phyloP scores from a whole-genome alignment of 352 stramenopile species.

The Phytophthora ramorum region DNA sequence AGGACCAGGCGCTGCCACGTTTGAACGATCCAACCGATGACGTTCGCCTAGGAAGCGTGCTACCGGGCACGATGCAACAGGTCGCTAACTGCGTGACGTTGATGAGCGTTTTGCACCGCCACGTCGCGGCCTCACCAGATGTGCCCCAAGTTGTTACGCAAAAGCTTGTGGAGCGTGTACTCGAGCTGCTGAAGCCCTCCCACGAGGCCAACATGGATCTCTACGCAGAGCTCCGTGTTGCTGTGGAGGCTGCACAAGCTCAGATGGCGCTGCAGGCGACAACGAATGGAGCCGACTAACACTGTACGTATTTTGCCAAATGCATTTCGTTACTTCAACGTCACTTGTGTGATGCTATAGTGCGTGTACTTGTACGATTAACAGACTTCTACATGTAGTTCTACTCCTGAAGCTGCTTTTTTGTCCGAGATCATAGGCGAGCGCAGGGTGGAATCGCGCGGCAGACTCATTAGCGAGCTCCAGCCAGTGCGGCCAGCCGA shows the following conservation, averaged over 20 bases:
- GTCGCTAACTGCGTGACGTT: conserved; percentile 64
- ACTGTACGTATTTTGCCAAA: neutral
- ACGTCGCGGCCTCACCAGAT: conserved; percentile 26
- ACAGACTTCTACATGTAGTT: conserved; percentile 8
- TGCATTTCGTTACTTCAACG: neutral
- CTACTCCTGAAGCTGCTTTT: conserved; percentile 47
- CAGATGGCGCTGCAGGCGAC: conserved; percentile 34
- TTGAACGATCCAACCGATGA: conserved; percentile 5
- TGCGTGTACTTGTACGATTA: conserved; percentile 24
- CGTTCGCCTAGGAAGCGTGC: conserved; percentile 12
- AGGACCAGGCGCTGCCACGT: conserved; percentile 20
- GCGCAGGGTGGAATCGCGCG: conserved; percentile 49
- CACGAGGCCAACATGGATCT: conserved; percentile 72
- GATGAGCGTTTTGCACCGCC: conserved; percentile 55
- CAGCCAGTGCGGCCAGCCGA: conserved; percentile 68
- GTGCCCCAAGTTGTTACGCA: conserved; percentile 61
- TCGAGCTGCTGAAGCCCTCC: conserved; percentile 62
- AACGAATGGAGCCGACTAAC: conserved; percentile 1
- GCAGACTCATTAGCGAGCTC: conserved; percentile 59
- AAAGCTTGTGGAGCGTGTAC: conserved; percentile 67
- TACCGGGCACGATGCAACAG: conserved; percentile 57
- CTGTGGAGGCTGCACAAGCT: conserved; percentile 41
- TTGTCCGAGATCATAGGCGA: conserved; percentile 69
- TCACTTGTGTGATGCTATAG: neutral
- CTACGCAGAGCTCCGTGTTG: conserved; percentile 55